Base-by-base conservation (phyloP, 106 monocot genomes). In the Apostasia ramifera region DNA sequence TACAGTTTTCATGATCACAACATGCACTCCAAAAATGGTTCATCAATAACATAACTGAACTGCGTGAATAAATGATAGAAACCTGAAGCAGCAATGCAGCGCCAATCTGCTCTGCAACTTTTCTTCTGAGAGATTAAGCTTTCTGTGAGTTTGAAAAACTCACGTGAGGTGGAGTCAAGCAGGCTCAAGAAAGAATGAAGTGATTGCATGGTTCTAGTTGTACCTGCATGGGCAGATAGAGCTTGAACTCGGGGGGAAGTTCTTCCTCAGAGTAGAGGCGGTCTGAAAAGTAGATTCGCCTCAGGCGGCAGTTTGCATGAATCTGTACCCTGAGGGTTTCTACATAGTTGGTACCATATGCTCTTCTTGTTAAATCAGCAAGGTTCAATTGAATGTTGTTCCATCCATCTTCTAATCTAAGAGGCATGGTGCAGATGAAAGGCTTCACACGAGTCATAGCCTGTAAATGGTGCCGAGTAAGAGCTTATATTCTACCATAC, bases 291-390 rank as follows among this genome's bases (percentile, higher is more conserved):
- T 88, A 98, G 58, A 98, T 85, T 72, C 97, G 82, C 71, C 97
- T 86, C 53, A 98, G 79, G 43, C 98, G 76, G 69, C 98, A 98
- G 71, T 93, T 98, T 71, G 87, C 98, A 80, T 98, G 98, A 49
- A 98, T 90, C 74, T 93, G 93, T 43, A 98, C 85, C 1, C 93
- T 81, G 63, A 98, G 82, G 4, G 93, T 98, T 72, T 98, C 98
- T 8, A 93, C 98, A 64, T 98, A 93, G 59, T 98, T 98, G 46
- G 98, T 98, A 55, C 98, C 98, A 72, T 93, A 98, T 9, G 98
- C 98, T 53, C 93, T 87, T 65, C 90, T 87, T 38, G 90, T 98
- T 56, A 87, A 79, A 70, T 98, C 98, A 44, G 87, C 66, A 39
- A 98, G 93, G 63, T 98, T 98, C 49, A 98, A 55, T 76, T 93